A percentile compares a stretch with the other conserved stretches of the same genome.
Evolutionary conservation across 345 rosid species (phyloP).

Genomic region (Raphanus sativus): DNA sequence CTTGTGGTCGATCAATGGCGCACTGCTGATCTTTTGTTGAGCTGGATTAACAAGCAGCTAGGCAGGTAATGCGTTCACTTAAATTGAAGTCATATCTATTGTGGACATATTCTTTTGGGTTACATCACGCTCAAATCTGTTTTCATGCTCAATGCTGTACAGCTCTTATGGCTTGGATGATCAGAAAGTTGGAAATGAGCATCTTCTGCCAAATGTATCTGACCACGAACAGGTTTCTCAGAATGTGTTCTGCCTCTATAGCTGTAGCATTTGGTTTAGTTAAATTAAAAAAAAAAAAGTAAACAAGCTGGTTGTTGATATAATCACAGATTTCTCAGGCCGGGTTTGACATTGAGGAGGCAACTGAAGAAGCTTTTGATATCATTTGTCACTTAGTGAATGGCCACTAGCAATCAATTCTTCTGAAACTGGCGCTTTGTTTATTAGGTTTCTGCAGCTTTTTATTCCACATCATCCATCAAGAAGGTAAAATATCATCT

Average conservation of each 20-base stretch:
- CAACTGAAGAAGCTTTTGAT: slow-evolving; percentile 77
- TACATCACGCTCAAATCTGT: not conserved
- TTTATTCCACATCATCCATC: slow-evolving; percentile 95
- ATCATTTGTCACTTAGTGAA: slow-evolving; percentile 52
- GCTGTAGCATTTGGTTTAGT: not conserved
- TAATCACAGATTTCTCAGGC: slow-evolving; percentile 74
- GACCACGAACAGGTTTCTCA: slow-evolving; percentile 75
- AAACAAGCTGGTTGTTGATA: slow-evolving; percentile 15
- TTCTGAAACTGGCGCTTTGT: slow-evolving; percentile 63
- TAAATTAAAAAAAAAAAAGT: not conserved
- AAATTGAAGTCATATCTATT: not conserved
- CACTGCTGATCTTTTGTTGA: slow-evolving; percentile 79
- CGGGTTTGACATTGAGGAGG: slow-evolving; percentile 87
- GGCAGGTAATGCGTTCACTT: slow-evolving; percentile 59
- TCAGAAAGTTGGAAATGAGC: slow-evolving; percentile 72
- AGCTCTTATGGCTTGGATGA: slow-evolving; percentile 87
- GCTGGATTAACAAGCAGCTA: slow-evolving; percentile 82
- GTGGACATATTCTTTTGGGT: not conserved
- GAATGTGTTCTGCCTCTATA: not conserved
- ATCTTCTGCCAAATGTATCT: slow-evolving; percentile 62
- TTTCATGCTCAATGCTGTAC: slow-evolving; percentile 26
- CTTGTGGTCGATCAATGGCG: slow-evolving; percentile 60
- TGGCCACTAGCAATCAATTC: slow-evolving; percentile 72
- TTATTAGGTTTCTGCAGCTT: slow-evolving; percentile 82
- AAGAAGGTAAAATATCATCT: slow-evolving; percentile 50